phyloP scores from a whole-genome alignment of 2,329 filamentous ascomycete species.

The Dothistroma pini region DNA sequence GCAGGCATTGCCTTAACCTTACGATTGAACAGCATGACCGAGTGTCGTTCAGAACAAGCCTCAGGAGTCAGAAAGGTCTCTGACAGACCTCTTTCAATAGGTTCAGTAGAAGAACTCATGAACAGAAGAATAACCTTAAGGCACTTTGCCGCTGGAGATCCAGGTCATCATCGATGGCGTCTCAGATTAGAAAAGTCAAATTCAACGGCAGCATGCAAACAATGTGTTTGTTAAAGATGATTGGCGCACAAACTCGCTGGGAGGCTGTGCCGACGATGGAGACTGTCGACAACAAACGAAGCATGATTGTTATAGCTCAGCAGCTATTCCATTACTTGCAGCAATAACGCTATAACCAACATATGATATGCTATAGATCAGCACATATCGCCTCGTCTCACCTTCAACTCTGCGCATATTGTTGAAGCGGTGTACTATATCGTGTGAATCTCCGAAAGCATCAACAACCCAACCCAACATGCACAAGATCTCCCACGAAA shows the following conservation, averaged over 20 bases:
- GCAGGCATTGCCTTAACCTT: neutral
- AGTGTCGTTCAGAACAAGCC: neutral
- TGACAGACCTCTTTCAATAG: conserved; percentile 5
- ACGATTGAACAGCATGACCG: neutral
- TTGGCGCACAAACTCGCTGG: neutral
- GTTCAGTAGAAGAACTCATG: conserved; percentile 4
- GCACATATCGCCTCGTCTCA: neutral
- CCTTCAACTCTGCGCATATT: neutral
- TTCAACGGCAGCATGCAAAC: neutral
- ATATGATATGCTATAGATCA: neutral
- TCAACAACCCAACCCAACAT: too few species aligned
- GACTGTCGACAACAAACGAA: too few species aligned
- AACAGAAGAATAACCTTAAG: neutral
- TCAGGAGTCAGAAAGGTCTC: neutral
- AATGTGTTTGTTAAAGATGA: neutral
- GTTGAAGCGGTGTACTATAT: too few species aligned
- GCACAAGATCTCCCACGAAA: too few species aligned
- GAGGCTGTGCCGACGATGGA: too few species aligned
- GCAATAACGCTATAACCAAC: neutral
- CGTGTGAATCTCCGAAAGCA: too few species aligned
- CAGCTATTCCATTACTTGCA: neutral
- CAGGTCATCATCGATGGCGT: neutral
- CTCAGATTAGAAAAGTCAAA: conserved; percentile 2
- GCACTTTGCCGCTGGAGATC: neutral
- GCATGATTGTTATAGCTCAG: neutral